These are phyloP conservation scores for Casuarina equisetifolia DNA, from an alignment of 306 rosid species.

Conservation along the genomic window DNA sequence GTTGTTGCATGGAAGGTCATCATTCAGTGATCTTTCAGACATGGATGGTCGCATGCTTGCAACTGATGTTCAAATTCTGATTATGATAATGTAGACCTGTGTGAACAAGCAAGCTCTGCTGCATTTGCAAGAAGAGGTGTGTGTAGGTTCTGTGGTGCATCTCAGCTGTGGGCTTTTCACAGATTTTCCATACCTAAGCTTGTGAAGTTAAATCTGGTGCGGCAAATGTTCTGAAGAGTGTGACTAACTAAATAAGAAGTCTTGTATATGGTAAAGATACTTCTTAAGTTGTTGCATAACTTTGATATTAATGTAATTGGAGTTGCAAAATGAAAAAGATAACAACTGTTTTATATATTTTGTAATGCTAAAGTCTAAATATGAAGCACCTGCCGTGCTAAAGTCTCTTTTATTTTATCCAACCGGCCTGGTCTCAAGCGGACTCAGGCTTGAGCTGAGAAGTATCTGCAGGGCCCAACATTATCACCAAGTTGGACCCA, in stretches of 20 bases:
- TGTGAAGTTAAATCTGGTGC: slow-evolving; percentile 52
- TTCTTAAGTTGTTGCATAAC: slow-evolving; percentile 48
- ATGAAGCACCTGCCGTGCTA: slow-evolving; percentile 9
- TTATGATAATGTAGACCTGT: slow-evolving; percentile 62
- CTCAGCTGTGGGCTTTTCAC: slow-evolving; percentile 59
- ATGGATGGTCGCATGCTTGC: background rate
- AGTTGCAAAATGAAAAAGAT: slow-evolving; percentile 36
- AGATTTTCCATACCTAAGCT: slow-evolving; percentile 94
- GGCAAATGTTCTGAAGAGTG: slow-evolving; percentile 39
- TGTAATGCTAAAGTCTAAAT: slow-evolving; percentile 33
- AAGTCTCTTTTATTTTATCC: too few relatives aligned
- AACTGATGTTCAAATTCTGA: background rate
- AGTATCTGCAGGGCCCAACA: too few relatives aligned
- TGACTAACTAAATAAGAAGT: slow-evolving; percentile 55
- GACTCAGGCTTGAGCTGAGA: too few relatives aligned
- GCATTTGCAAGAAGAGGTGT: slow-evolving; percentile 49
- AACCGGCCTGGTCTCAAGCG: too few relatives aligned
- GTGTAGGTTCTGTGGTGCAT: slow-evolving; percentile 53
- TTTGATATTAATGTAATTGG: slow-evolving; percentile 7
- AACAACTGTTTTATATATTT: slow-evolving; percentile 31
- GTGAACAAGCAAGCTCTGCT: slow-evolving; percentile 87
- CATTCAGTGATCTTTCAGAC: background rate
- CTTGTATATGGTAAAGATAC: slow-evolving; percentile 39
- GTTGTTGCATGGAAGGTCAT: background rate
- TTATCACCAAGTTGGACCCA: too few relatives aligned